phyloP scores from a whole-genome alignment of 108 stramenopile species.

The Skeletonema menzelii region DNA sequence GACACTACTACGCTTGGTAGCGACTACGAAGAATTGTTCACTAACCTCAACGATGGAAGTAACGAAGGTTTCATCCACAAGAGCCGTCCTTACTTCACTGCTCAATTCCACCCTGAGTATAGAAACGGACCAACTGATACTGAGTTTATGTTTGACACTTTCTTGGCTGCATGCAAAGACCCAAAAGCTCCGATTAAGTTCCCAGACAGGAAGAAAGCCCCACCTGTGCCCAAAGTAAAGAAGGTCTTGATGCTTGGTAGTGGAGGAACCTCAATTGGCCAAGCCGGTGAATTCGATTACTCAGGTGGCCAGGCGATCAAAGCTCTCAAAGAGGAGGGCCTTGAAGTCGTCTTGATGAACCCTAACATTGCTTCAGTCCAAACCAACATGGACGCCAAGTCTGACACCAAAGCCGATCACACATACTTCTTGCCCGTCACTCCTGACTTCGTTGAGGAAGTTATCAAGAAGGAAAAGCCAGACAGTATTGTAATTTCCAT shows the following conservation, averaged over 20 bases:
- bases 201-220: conserved; percentile 67
- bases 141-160: conserved; percentile 98
- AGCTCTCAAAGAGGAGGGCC: conserved; percentile 98
- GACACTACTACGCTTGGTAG: conserved; percentile 80
- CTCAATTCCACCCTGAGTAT: conserved; percentile 99
- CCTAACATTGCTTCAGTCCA: conserved; percentile 99
- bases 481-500: conserved; percentile 97
- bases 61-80: conserved; percentile 98
- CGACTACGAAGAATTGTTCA: conserved; percentile 93
- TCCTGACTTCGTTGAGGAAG: conserved; percentile 93
- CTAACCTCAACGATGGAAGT: conserved; percentile 96
- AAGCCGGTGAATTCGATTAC: conserved; percentile 99
- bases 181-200: conserved; percentile 69
- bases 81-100: conserved; percentile 95
- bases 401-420: conserved; percentile 87
- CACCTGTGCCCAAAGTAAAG: conserved; percentile 72
- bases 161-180: conserved; percentile 78
- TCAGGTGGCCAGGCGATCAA: conserved; percentile 98
- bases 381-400: conserved; percentile 95
- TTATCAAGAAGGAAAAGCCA: conserved; percentile 96
- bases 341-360: conserved; percentile 98
- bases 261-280: conserved; percentile 98
- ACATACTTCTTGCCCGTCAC: conserved; percentile 98
- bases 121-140: conserved; percentile 97
- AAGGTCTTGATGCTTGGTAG: conserved; percentile 97